Conservation (phyloP, 2,329 filamentous ascomycete genomes). For the Aspergillus cejpii region DNA sequence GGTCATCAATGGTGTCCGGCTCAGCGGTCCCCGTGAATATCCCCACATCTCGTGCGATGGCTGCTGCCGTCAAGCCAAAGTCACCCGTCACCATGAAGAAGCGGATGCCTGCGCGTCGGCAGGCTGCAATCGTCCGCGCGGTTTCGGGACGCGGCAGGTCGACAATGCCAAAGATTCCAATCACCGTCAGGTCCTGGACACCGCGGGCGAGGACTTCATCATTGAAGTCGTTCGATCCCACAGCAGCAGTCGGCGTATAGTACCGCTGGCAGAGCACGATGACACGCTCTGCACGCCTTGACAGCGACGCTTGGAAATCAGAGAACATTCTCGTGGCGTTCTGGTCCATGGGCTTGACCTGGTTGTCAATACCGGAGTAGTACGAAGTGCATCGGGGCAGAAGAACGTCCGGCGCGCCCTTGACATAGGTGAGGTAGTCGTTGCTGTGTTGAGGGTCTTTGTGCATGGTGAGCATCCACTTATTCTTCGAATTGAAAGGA, state of each 20-base stretch:
- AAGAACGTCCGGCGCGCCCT: conserved; percentile 70
- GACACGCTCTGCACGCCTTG: conserved; percentile 62
- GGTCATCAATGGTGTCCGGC: conserved; percentile 52
- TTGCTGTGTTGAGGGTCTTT: conserved; percentile 30
- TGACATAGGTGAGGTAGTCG: conserved; percentile 48
- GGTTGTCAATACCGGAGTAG: conserved; percentile 51
- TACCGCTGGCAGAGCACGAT: conserved; percentile 60
- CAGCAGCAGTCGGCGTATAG: conserved; percentile 40
- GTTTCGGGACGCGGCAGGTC: conserved; percentile 38
- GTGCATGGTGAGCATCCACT: conserved; percentile 64
- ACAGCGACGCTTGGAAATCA: conserved; percentile 60
- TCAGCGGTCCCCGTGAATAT: conserved; percentile 39
- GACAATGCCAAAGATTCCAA: conserved; percentile 48
- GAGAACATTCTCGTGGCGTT: conserved; percentile 48
- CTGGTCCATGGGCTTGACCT: conserved; percentile 47
- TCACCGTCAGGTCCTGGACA: conserved; percentile 42
- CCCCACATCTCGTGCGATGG: conserved; percentile 39
- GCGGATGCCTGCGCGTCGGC: conserved; percentile 33
- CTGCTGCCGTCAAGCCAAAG: conserved; percentile 36
- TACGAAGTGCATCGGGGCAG: conserved; percentile 58
- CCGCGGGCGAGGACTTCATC: conserved; percentile 44
- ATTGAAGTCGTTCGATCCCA: conserved; percentile 45
- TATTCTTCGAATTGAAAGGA: conserved; percentile 78
- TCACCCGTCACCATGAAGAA: conserved; percentile 44
- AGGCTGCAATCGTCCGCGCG: conserved; percentile 30